phyloP scores from a whole-genome alignment of 441 rosid species.

The Theobroma grandiflorum region DNA sequence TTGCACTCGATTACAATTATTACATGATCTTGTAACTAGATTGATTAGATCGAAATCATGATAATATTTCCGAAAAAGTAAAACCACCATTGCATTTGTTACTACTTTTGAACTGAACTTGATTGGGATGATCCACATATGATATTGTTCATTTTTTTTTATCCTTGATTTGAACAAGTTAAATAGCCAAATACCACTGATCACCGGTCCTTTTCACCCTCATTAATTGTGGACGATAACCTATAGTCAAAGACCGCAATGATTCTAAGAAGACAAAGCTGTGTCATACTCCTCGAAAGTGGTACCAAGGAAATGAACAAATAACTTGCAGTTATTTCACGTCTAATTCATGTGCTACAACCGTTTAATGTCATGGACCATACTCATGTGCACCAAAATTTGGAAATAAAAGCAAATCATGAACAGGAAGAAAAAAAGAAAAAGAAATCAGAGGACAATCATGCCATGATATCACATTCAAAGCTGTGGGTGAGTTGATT shows the following conservation, averaged over 20 bases:
- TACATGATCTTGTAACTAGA: slow-evolving; percentile 5
- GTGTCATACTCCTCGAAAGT: neutral
- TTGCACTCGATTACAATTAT: neutral
- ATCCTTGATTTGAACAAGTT: neutral
- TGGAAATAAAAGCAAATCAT: neutral
- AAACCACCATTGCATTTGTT: neutral
- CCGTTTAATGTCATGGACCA: neutral
- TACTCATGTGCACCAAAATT: neutral
- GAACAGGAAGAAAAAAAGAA: neutral
- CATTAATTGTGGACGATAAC: neutral
- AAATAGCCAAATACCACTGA: neutral
- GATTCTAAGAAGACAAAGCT: neutral
- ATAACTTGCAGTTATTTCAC: neutral
- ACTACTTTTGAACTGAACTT: neutral
- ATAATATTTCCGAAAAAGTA: neutral
- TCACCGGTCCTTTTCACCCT: neutral
- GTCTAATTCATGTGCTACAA: neutral
- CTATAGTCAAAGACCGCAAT: neutral
- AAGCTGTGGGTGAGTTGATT: neutral
- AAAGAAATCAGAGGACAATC: neutral
- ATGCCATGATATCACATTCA: neutral
- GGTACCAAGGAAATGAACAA: neutral
- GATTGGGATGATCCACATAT: neutral
- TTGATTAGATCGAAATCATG: neutral
- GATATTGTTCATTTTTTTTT: neutral